These are phyloP conservation scores for Pleurotus citrinopileatus DNA, from an alignment of 768 basidiomycete genomes.

Conservation along the genomic window DNA sequence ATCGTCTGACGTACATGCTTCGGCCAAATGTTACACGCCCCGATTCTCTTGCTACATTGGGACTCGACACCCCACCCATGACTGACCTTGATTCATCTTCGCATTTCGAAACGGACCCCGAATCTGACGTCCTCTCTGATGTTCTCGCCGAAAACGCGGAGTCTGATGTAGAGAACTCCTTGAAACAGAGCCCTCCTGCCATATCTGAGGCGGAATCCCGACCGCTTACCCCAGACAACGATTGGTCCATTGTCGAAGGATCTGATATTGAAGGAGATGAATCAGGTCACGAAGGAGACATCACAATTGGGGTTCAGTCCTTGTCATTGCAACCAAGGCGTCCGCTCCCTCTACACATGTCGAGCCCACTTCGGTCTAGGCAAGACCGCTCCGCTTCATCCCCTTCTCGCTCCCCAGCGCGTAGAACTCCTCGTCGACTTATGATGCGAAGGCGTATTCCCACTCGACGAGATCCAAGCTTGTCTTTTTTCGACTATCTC, in stretches of 20 bases:
- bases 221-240: constrained; percentile 15
- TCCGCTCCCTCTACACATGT: constrained; percentile 11
- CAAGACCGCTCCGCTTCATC: constrained; percentile 45
- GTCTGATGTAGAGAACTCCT: constrained; percentile 29
- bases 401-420: constrained; percentile 52
- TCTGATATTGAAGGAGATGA: constrained; percentile 28
- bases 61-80: constrained; percentile 67
- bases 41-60: constrained; percentile 37
- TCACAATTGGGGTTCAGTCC: constrained; percentile 31
- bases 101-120: constrained; percentile 43
- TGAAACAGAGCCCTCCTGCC: constrained; percentile 22
- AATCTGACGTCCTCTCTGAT: constrained; percentile 52
- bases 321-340: constrained; percentile 25
- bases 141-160: constrained; percentile 43
- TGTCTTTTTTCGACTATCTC: constrained; percentile 42
- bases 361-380: constrained; percentile 17
- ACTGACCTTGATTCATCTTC: constrained; percentile 65
- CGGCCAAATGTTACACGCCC: constrained; percentile 72
- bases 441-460: constrained; percentile 10
- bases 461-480: constrained; percentile 11
- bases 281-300: constrained; percentile 21
- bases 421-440: constrained; percentile 27
- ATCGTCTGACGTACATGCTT: constrained; percentile 75
- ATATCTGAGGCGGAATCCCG: constrained; percentile 21
- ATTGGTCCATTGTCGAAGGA: constrained; percentile 35